Percentiles rank a stretch among this genome's conserved stretches.
Evolutionary conservation across 1,139 yeast genomes (phyloP).

Genomic region (Lodderomyces theae): DNA sequence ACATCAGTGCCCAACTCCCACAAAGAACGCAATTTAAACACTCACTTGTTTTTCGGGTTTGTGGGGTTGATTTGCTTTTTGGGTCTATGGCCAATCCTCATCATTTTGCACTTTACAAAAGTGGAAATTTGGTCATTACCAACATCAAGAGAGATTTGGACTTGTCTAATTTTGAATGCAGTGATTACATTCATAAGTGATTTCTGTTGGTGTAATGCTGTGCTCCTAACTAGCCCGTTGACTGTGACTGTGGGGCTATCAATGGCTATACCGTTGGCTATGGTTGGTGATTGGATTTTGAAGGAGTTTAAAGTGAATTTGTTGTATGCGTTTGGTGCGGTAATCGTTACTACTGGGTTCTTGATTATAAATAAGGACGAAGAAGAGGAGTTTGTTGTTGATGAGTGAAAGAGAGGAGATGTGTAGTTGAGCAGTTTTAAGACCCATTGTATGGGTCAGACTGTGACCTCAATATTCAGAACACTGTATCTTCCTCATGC

Average conservation of each 20-base stretch:
- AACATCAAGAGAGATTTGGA: slow-evolving; percentile 47
- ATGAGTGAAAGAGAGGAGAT: no score
- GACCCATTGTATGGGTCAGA: no score
- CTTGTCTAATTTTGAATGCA: slow-evolving; percentile 62
- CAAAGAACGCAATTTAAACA: slow-evolving; percentile 72
- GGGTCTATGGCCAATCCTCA: slow-evolving; percentile 78
- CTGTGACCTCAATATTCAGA: no score
- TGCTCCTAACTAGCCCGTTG: slow-evolving; percentile 85
- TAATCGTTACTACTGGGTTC: slow-evolving; percentile 76
- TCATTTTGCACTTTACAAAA: slow-evolving; percentile 60
- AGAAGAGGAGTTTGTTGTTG: slow-evolving; percentile 48
- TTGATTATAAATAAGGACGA: slow-evolving; percentile 79
- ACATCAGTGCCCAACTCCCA: slow-evolving; percentile 46
- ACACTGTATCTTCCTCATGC: no score
- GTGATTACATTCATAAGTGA: slow-evolving; percentile 81
- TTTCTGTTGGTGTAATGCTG: slow-evolving; percentile 94
- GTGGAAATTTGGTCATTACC: slow-evolving; percentile 76
- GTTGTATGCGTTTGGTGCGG: slow-evolving; percentile 75
- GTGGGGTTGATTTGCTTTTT: slow-evolving; percentile 82
- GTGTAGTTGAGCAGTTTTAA: no score
- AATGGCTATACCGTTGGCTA: slow-evolving; percentile 89
- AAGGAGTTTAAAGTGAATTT: slow-evolving; percentile 60
- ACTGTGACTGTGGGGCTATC: slow-evolving; percentile 95
- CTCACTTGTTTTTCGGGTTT: slow-evolving; percentile 88
- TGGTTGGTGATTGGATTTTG: slow-evolving; percentile 82